phyloP scores from a whole-genome alignment of 139 green algal genomes.

The Chlorella vulgaris region DNA sequence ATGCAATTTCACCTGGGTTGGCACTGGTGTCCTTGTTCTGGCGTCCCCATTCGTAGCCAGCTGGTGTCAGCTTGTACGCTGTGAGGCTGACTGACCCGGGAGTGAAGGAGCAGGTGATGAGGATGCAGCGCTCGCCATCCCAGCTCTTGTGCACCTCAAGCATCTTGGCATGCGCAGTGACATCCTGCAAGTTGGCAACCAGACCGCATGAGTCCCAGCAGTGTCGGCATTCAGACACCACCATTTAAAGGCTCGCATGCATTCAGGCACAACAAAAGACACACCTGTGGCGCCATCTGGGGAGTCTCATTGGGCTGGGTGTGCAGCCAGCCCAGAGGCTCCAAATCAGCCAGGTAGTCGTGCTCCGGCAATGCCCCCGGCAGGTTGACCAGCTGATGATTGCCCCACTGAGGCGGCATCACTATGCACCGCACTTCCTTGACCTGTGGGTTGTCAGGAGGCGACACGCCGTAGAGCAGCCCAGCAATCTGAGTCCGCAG shows the following conservation, averaged over 20 bases:
- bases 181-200: constrained; percentile 69
- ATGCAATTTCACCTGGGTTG: constrained; percentile 73
- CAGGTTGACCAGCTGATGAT: constrained; percentile 93
- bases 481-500: constrained; percentile 94
- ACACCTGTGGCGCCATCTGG: constrained; percentile 87
- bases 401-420: constrained; percentile 98
- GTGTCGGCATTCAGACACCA: too few relatives aligned
- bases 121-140: constrained; percentile 96
- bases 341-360: constrained; percentile 94
- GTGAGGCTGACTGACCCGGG: constrained; percentile 94
- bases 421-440: constrained; percentile 97
- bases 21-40: constrained; percentile 85
- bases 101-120: constrained; percentile 96
- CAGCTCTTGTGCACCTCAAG: constrained; percentile 93
- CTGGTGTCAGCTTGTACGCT: constrained; percentile 97
- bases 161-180: constrained; percentile 92
- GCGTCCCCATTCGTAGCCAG: constrained; percentile 90
- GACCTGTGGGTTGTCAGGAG: constrained; percentile 96
- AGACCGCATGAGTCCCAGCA: not conserved
- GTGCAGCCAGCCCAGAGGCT: constrained; percentile 99
- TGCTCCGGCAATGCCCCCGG: constrained; percentile 90
- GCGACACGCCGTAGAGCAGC: constrained; percentile 94
- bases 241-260: too few relatives aligned
- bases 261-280: too few relatives aligned
- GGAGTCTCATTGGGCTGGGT: constrained; percentile 97